Base-by-base conservation (phyloP, 495 filamentous ascomycete species). In the Hypoxylon rickii region DNA sequence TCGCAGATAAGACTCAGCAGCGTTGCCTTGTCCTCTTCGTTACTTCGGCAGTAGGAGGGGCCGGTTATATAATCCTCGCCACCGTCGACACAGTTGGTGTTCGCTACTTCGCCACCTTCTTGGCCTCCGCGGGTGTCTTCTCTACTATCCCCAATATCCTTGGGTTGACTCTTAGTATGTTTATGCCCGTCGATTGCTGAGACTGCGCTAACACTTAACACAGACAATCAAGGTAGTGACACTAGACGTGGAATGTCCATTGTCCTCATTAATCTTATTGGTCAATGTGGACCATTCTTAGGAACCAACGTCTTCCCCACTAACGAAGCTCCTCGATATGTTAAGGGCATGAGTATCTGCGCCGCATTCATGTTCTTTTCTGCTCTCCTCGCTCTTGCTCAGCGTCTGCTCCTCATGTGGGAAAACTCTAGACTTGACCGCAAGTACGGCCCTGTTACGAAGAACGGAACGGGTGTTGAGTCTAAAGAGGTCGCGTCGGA, bases 21-120 rank as follows among this genome's bases (percentile, higher is more conserved):
- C 82, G 89, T 51, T 86, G 86, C 42, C 61, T 86, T 41, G 81
- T 82, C 48, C 79, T 91, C 45, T 73, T 84, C 2, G 40, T 74
- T 12, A 73, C 85, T n/a, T 85, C 85, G 0, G 45, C 79, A 15
- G 70, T 89, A 8, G 88, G 85, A 15, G 80, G 78, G 12, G 71
- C 85, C 22, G 89, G 89, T 32, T 93, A 92, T 64, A 74, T 89
- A 31, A 70, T 90, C 2, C 79, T 86, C 21, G 85, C 85, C n/a
- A 71, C 79, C 11, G 78, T 78, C 36, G 73, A 72, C 4, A 71
- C 76, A 3, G 81, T 85, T 3, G 85, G 77, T 1, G 71, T 81
- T 7, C 80, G 84, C 11, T 89, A 89, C 49, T 77, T 83, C 24
- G 84, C 81, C 3, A 80, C 86, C 2, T 88, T 86, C 62, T 67